These are phyloP conservation scores for Tolypocladium paradoxum DNA, from an alignment of 2,329 filamentous ascomycete genomes.

Conservation along the genomic window DNA sequence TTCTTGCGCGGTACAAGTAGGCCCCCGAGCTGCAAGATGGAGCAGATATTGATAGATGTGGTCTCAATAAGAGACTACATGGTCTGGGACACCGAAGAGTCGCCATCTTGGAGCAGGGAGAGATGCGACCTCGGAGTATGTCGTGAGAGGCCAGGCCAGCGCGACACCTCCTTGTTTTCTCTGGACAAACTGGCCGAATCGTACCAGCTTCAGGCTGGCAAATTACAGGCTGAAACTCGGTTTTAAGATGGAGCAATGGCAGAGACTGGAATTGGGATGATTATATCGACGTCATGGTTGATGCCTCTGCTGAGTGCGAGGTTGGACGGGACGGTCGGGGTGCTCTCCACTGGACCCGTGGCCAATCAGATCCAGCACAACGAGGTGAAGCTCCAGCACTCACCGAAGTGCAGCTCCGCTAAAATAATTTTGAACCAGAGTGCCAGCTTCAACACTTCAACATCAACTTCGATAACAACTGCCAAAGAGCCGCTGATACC, in stretches of 20 bases:
- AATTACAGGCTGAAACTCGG: not conserved
- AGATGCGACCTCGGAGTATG: not conserved
- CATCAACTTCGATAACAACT: not conserved
- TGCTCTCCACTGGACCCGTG: not conserved
- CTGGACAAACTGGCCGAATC: too few species aligned
- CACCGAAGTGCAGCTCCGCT: constrained; percentile 1
- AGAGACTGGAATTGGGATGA: not conserved
- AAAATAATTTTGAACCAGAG: constrained; percentile 6
- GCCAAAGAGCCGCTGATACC: not conserved
- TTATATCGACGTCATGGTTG: not conserved
- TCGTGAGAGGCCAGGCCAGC: not conserved
- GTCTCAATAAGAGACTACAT: not conserved
- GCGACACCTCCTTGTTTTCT: not conserved
- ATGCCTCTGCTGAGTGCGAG: not conserved
- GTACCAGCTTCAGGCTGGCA: not conserved
- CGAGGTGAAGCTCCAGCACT: not conserved
- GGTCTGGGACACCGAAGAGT: not conserved
- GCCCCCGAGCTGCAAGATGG: not conserved
- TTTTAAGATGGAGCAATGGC: not conserved
- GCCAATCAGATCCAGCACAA: constrained; percentile 4
- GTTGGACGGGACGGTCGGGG: not conserved
- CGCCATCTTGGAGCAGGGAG: not conserved
- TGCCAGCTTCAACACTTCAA: not conserved
- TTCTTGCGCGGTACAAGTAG: not conserved
- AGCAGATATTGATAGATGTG: not conserved